Evolutionary conservation across 257 asterid species (phyloP), one percentile per base, ranked within the genome.

Genomic region (Eucommia ulmoides): DNA sequence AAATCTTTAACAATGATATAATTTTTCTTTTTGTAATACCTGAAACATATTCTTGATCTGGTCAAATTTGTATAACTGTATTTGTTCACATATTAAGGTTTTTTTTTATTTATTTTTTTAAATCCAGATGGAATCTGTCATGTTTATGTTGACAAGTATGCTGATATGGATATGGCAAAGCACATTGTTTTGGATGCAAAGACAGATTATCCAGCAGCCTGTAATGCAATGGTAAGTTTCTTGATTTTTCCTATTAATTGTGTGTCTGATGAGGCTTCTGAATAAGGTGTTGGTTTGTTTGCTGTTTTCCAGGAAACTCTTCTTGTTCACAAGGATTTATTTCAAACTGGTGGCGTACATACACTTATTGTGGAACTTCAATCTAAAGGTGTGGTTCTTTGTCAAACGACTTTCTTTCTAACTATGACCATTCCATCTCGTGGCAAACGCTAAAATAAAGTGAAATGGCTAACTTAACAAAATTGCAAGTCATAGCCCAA

Each of bases 141-240:
- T 63, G 76, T 81, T 50, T 84, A 73, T 51, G 76, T 81, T 25
- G 93, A 84, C 58, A 84, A 76, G 62, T 75, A 80, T 38, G 94
- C 85, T 12, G 48, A 81, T 55, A 73, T 81, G 73, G 88, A 80
- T 24, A 74, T 75, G 88, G 93, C 94, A 21, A 84, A 60, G 62
- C 68, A 47, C 50, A 63, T 84, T 51, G 73, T 81, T 49, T 51
- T 68, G 54, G 94, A 84, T 53, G 76, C 93, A 33, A 84, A 84
- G 74, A 76, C 79, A 26, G 94, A 84, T 60, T 84, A 84, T 67
- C 94, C 93, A 17, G 94, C 94, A 16, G 88, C 94, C 51, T 84
- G 94, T 68, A 84, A 84, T 58, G 85, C 94, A 24, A 81, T 84
- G 94, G 95, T 81, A 76, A 49, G 47, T 20, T 48, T 41, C 48